These are phyloP conservation scores for Claviceps pusilla DNA, from an alignment of 2,329 filamentous ascomycete genomes.

Conservation along the genomic window DNA sequence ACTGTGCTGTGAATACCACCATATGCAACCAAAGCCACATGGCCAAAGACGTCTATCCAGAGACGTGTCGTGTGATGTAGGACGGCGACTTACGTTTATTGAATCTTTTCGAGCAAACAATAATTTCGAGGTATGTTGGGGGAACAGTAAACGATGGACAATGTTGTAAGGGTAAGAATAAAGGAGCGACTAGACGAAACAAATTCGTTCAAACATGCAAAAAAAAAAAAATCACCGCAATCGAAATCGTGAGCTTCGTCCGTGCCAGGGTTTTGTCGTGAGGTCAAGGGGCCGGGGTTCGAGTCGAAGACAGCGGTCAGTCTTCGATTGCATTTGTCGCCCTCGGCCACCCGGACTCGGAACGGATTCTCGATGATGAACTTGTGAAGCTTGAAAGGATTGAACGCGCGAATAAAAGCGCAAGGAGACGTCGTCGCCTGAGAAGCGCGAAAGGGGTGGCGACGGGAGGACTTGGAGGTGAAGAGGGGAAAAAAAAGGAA, in stretches of 20 bases:
- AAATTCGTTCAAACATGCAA: constrained; percentile 11
- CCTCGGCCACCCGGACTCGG: constrained; percentile 15
- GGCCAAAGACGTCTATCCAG: too few relatives aligned
- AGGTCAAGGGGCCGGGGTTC: constrained; percentile 3
- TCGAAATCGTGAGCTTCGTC: constrained; percentile 15
- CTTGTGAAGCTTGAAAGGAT: constrained; percentile 3
- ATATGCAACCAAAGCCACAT: background rate
- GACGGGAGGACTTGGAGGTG: constrained; percentile 16
- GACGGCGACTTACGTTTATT: constrained; percentile 8
- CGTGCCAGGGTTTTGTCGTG: constrained; percentile 10
- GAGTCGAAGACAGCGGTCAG: constrained; percentile 14
- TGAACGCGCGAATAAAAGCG: constrained; percentile 11
- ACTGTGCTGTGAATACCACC: background rate
- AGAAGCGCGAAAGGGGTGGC: constrained; percentile 14
- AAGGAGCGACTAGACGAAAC: constrained; percentile 34
- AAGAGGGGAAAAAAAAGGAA: constrained; percentile 10
- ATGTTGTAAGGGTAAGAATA: constrained; percentile 12
- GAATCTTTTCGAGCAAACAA: constrained; percentile 1
- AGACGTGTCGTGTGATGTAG: background rate
- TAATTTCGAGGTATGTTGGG: constrained; percentile 6
- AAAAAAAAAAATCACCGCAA: constrained; percentile 5
- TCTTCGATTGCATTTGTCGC: constrained; percentile 19
- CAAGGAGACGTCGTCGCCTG: constrained; percentile 18
- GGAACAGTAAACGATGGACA: constrained; percentile 1
- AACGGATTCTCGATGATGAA: constrained; percentile 8